These are phyloP conservation scores for Neocallimastix lanati DNA, from an alignment of 192 early-diverging fungal genomes.

Conservation along the genomic window DNA sequence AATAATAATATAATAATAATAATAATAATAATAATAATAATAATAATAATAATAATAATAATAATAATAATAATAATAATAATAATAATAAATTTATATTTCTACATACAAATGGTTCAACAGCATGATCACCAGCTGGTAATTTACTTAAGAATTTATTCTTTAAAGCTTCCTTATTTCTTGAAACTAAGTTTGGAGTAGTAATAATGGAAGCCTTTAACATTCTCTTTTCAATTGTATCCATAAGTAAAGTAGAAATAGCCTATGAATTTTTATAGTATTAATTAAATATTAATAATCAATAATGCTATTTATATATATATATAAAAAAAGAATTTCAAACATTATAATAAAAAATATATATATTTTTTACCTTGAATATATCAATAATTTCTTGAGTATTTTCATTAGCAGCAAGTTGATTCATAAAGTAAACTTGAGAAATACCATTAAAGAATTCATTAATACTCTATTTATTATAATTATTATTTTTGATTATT, in stretches of 20 bases:
- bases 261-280: not conserved
- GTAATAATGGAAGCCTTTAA: conserved; percentile 10
- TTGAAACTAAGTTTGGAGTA: not conserved
- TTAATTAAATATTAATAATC: too few species aligned
- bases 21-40: too few species aligned
- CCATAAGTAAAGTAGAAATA: conserved; percentile 13
- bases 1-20: too few species aligned
- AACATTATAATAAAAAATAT: too few species aligned
- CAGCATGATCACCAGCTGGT: too few species aligned
- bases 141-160: not conserved
- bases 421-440: conserved; percentile 67
- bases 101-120: not conserved
- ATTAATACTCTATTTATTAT: conserved; percentile 18
- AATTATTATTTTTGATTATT: too few species aligned
- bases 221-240: conserved; percentile 17
- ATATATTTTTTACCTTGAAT: conserved; percentile 39
- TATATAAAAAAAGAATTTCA: too few species aligned
- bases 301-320: too few species aligned
- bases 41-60: too few species aligned
- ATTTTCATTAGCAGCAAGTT: conserved; percentile 44
- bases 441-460: conserved; percentile 37
- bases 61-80: too few species aligned
- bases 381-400: conserved; percentile 36
- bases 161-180: conserved; percentile 8
- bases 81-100: too few species aligned